These are phyloP conservation scores for Suhomyces bolitotheri DNA, from an alignment of 1,139 yeast genomes.

Conservation along the genomic window DNA sequence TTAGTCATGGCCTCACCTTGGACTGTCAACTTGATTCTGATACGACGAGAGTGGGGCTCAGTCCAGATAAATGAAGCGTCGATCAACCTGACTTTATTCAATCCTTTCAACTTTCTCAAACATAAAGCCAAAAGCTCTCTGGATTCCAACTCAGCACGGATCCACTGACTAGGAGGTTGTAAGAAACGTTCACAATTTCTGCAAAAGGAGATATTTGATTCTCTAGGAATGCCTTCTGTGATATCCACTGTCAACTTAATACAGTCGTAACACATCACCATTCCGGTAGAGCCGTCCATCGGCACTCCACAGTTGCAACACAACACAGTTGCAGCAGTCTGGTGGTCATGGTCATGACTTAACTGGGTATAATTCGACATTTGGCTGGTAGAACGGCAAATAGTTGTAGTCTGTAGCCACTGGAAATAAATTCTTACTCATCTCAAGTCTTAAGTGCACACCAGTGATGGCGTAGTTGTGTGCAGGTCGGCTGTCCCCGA, in stretches of 20 bases:
- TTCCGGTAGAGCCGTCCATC: conserved; percentile 91
- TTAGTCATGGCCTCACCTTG: conserved; percentile 96
- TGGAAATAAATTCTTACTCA: conserved; percentile 6
- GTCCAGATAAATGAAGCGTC: conserved; percentile 99
- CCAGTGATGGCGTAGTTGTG: neutral
- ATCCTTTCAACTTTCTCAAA: conserved; percentile 82
- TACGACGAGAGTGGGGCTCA: conserved; percentile 96
- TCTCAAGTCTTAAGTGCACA: neutral
- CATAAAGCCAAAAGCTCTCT: conserved; percentile 90
- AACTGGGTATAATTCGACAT: conserved; percentile 57
- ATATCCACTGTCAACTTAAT: conserved; percentile 91
- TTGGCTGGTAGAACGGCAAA: conserved; percentile 1
- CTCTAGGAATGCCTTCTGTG: conserved; percentile 94
- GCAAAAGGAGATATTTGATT: conserved; percentile 88
- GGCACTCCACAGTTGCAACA: conserved; percentile 99
- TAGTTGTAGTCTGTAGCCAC: neutral
- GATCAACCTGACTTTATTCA: conserved; percentile 80
- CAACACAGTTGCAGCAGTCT: conserved; percentile 72
- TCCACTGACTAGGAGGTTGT: conserved; percentile 95
- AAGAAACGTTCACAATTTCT: conserved; percentile 95
- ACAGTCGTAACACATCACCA: conserved; percentile 98
- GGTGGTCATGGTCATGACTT: conserved; percentile 27
- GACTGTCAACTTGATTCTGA: conserved; percentile 84
- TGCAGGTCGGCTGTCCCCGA: neutral
- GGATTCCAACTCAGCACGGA: conserved; percentile 85